Percentiles rank a stretch among this genome's conserved stretches.
These are phyloP conservation scores for Solanum hybrid DNA, from an alignment of 305 asterid genomes.

Conservation along the genomic window DNA sequence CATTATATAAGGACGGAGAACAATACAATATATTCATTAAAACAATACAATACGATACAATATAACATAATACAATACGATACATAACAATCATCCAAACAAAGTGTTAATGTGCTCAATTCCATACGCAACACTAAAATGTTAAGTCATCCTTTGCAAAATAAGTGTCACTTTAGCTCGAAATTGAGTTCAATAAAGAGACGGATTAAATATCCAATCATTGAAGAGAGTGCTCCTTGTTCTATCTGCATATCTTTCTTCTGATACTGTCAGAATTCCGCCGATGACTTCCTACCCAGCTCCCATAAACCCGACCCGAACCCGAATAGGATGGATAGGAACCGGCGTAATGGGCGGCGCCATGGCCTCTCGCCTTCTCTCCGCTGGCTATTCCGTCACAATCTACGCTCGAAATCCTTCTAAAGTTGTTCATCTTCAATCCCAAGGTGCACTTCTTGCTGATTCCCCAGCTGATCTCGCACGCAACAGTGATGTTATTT, in stretches of 20 bases:
- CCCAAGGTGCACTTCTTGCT: slow-evolving; percentile 64
- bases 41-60: too few relatives aligned
- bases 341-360: slow-evolving; percentile 90
- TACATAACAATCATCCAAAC: background rate
- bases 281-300: slow-evolving; percentile 35
- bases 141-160: fast-evolving
- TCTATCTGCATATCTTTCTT: background rate
- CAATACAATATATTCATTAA: background rate
- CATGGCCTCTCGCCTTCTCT: slow-evolving; percentile 72
- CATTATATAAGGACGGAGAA: background rate
- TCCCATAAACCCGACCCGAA: slow-evolving; percentile 39
- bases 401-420: slow-evolving; percentile 66
- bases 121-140: background rate
- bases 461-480: slow-evolving; percentile 46
- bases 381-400: slow-evolving; percentile 67
- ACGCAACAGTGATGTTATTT: slow-evolving; percentile 36
- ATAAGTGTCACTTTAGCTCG: background rate
- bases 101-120: background rate
- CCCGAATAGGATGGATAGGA: slow-evolving; percentile 85
- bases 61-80: too few relatives aligned
- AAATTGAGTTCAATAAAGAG: background rate
- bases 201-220: background rate
- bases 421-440: slow-evolving; percentile 40
- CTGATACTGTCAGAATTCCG: background rate
- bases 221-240: background rate